Evolutionary conservation across 83 land plant species (phyloP), one percentile per base, ranked within the genome.

Genomic region (Picea mariana): DNA sequence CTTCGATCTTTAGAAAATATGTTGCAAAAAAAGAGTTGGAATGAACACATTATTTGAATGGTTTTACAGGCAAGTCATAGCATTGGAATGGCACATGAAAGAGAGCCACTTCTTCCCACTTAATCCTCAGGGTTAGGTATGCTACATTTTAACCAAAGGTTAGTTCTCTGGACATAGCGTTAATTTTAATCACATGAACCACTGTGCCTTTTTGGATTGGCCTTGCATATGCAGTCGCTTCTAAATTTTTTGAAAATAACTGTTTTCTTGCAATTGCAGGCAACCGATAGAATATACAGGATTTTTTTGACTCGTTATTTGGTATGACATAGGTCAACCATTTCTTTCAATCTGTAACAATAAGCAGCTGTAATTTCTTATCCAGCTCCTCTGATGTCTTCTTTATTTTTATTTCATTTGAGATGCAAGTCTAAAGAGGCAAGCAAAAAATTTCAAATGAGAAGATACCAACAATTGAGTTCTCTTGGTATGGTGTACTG

Each of bases 61-160:
- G 63, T n/a, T 58, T 64, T 83, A 67, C 93, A 96, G 98, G 92
- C 95, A 58, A 88, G 79, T 72, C 95, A 93, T 80, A 92, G 78
- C 18, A 84, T 92, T 78, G 89, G 68, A 76, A 62, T 82, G 73
- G 87, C 81, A 63, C 52, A 84, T 85, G 97, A 96, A 38, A 84
- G 93, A 86, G 86, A 90, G 79, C 95, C 95, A 49, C 95, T 96
- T 84, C 97, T 96, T 73, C 97, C 97, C 20, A 88, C 40, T 26
- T 94, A 67, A 92, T 63, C 16, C 52, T 68, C 61, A 17, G 27
- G 55, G 26, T 21, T 26, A 68, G 82, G 47, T 60, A 75, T 82
- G 83, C 21, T 9, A 63, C 79, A 75, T 75, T 73, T 40, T 73
- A 73, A n/a, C 27, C 23, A 44, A 73, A 21, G 42, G 77, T 75